phyloP scores from a whole-genome alignment of 148 eudicot genomes.

The Selenicereus undatus region DNA sequence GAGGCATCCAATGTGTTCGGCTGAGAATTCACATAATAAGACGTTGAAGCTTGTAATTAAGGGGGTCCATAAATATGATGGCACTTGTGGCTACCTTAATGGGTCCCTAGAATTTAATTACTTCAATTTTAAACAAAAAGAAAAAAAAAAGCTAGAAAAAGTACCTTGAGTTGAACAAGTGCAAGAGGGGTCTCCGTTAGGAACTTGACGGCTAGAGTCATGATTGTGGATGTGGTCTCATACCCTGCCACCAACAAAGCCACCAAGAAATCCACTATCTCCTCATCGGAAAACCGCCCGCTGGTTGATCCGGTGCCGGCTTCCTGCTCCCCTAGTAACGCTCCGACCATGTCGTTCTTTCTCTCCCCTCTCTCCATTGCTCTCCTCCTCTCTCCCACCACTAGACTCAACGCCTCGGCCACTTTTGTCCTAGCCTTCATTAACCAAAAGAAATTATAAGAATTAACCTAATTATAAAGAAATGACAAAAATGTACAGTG shows the following conservation, averaged over 20 bases:
- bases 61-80: slow-evolving; percentile 26
- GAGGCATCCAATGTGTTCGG: slow-evolving; percentile 40
- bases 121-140: not conserved
- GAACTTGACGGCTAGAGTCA: slow-evolving; percentile 91
- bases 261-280: slow-evolving; percentile 81
- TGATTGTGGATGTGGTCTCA: slow-evolving; percentile 87
- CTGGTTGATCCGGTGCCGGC: slow-evolving; percentile 32
- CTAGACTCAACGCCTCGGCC: slow-evolving; percentile 73
- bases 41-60: slow-evolving; percentile 26
- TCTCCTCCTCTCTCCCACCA: slow-evolving; percentile 66
- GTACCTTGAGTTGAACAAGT: slow-evolving; percentile 73
- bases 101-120: slow-evolving; percentile 20
- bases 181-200: slow-evolving; percentile 87
- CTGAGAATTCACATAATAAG: slow-evolving; percentile 42
- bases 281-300: slow-evolving; percentile 72
- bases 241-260: slow-evolving; percentile 91
- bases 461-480: not conserved
- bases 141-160: not conserved
- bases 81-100: slow-evolving; percentile 29
- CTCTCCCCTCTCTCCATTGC: slow-evolving; percentile 65
- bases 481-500: not conserved
- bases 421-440: slow-evolving; percentile 82
- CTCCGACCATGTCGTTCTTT: slow-evolving; percentile 81
- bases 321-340: slow-evolving; percentile 63
- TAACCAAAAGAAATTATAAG: not conserved